These are phyloP conservation scores for Axilococcus clingmanii DNA, from an alignment of 139 green algal genomes.

Conservation along the genomic window DNA sequence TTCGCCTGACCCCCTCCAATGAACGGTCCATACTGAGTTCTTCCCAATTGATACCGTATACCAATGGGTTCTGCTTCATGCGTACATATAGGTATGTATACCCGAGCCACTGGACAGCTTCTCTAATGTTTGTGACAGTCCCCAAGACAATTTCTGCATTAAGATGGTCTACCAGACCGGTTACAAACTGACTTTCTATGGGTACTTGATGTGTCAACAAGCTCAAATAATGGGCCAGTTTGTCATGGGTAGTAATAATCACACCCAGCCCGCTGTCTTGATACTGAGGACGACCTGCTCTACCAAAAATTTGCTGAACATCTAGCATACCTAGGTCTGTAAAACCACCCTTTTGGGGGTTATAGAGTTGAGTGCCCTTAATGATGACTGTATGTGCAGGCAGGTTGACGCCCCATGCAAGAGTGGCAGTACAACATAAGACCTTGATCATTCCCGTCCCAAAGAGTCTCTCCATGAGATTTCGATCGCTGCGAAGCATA, in stretches of 20 bases:
- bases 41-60: constrained; percentile 88
- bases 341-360: constrained; percentile 85
- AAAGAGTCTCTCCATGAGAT: constrained; percentile 87
- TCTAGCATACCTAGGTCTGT: constrained; percentile 91
- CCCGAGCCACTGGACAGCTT: constrained; percentile 79
- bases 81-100: constrained; percentile 95
- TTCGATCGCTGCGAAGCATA: constrained; percentile 91
- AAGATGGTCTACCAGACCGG: constrained; percentile 77
- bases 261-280: constrained; percentile 40
- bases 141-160: constrained; percentile 97
- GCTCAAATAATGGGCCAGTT: constrained; percentile 91
- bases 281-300: constrained; percentile 88
- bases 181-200: constrained; percentile 83
- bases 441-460: constrained; percentile 78
- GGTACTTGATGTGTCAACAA: constrained; percentile 81
- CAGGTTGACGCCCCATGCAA: constrained; percentile 98
- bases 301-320: constrained; percentile 98
- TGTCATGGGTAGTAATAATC: constrained; percentile 91
- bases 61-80: constrained; percentile 83
- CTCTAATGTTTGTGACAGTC: constrained; percentile 78
- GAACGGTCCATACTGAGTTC: constrained; percentile 60
- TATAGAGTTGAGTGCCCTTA: constrained; percentile 98
- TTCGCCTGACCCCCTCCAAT: constrained; percentile 47
- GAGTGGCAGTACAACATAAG: constrained; percentile 88
- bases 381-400: constrained; percentile 94